Conservation (phyloP, 495 filamentous ascomycete species). For the Neurospora sp. region DNA sequence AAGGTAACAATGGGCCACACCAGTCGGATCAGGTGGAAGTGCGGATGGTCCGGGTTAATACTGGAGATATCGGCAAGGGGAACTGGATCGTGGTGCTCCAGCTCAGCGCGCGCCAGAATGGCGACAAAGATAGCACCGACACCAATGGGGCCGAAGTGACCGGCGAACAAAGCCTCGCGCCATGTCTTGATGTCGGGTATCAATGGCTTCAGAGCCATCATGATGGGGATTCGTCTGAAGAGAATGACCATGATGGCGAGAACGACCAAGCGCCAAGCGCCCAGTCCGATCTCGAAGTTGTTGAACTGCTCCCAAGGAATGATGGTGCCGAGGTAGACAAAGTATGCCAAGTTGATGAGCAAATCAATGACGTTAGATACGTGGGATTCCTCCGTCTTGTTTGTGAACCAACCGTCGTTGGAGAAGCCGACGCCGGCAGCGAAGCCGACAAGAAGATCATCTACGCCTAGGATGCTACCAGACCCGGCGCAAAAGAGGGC, state of each 20-base stretch:
- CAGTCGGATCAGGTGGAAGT: constrained; percentile 62
- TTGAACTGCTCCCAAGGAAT: constrained; percentile 92
- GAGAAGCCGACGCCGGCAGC: constrained; percentile 93
- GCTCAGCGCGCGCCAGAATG: constrained; percentile 79
- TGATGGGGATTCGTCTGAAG: constrained; percentile 93
- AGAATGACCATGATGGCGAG: constrained; percentile 87
- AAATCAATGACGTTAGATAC: constrained; percentile 99
- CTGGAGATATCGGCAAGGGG: constrained; percentile 47
- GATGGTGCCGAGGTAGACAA: constrained; percentile 95
- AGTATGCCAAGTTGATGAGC: constrained; percentile 92
- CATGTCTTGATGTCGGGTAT: constrained; percentile 98
- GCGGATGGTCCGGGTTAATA: constrained; percentile 36
- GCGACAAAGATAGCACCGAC: constrained; percentile 95
- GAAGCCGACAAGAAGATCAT: constrained; percentile 96
- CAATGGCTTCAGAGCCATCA: constrained; percentile 82
- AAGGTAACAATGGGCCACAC: constrained; percentile 98
- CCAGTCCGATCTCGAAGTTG: constrained; percentile 53
- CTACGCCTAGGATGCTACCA: constrained; percentile 81
- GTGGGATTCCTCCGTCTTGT: constrained; percentile 97
- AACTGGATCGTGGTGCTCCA: constrained; percentile 62
- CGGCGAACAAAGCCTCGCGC: constrained; percentile 95
- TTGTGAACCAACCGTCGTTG: constrained; percentile 97
- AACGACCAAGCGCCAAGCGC: constrained; percentile 80
- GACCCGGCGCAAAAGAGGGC: constrained; percentile 95
- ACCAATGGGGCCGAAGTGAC: constrained; percentile 96